These are phyloP conservation scores for Kwoniella dejecticola DNA, from an alignment of 768 basidiomycete species.

Conservation along the genomic window DNA sequence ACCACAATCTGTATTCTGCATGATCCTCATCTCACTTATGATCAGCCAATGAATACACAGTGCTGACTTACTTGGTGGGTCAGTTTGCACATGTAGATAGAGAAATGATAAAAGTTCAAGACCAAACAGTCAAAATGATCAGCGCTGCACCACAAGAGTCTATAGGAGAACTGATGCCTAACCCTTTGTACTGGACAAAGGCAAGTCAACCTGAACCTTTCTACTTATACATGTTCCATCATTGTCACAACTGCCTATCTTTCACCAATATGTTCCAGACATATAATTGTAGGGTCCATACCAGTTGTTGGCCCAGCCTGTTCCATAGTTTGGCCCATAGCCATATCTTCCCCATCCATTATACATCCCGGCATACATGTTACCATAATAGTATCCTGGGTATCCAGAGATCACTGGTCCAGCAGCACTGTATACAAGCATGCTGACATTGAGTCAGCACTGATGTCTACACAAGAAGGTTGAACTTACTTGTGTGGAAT, in stretches of 20 bases:
- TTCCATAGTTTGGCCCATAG: slow-evolving; percentile 40
- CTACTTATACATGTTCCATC: background rate
- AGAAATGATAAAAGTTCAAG: no score
- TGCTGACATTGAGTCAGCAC: slow-evolving; percentile 9
- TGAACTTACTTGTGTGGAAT: slow-evolving; percentile 11
- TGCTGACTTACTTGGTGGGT: no score
- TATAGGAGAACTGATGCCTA: no score
- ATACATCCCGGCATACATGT: slow-evolving; percentile 33
- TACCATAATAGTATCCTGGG: slow-evolving; percentile 16
- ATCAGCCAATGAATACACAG: no score
- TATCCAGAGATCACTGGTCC: slow-evolving; percentile 25
- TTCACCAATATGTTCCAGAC: slow-evolving; percentile 37
- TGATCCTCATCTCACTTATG: no score
- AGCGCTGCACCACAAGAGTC: no score
- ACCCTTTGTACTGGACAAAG: no score
- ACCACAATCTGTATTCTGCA: no score
- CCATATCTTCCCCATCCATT: slow-evolving; percentile 40
- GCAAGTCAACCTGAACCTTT: no score
- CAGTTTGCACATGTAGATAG: no score
- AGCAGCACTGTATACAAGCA: slow-evolving; percentile 23
- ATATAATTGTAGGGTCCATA: slow-evolving; percentile 39
- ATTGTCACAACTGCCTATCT: background rate
- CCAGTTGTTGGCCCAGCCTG: slow-evolving; percentile 24
- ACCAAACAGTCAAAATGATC: no score
- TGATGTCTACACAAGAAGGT: background rate